Evolutionary conservation across 805 yeast species (phyloP), one percentile per base, ranked within the genome.

Genomic region (Millerago galiae): DNA sequence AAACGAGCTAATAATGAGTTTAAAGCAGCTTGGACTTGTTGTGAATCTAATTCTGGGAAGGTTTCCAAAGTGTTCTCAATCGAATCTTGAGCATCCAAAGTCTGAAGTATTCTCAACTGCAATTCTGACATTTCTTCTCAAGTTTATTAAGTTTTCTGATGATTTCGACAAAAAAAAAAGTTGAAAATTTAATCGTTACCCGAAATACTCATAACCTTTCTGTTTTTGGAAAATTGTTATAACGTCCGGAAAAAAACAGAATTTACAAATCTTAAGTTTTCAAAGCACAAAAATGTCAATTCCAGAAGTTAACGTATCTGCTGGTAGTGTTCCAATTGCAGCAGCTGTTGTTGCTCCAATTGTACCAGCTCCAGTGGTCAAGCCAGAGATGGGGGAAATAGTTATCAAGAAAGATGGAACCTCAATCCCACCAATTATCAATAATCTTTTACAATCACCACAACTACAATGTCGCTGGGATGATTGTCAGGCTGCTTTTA

Each of bases 1-100:
- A 77, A 73, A 62, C 84, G 83, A 47, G 96, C 90, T 60, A 81
- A 75, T 44, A 93, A 72, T 17, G 97, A 90, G 59, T 82, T 83
- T 56, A 93, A 76, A 25, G 91, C 91, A n/a, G 95, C 77, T 53
- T 83, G 84, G 41, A 87, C 70, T 13, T 75, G 70, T 61, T 76
- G 78, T 34, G 91, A 74, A 42, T 77, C 80, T 36, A 75, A 68
- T 13, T 64, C 70, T 33, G 93, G 83, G 68, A 90, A 86, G 38
- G 73, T 73, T 15, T 66, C 73, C 40, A 77, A 67, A 5, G 97
- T 79, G 62, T 87, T 89, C 40, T 68, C 71, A 46, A 93, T 82
- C 42, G 75, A 71, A 35, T 78, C 82, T 55, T 72, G 60, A 41
- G 72, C 70, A 52, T 81, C 82, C 45, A 91, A 77, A 41, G 72